Evolutionary conservation across 805 yeast species (phyloP).

Genomic region (Schwanniomyces polymorphus): DNA sequence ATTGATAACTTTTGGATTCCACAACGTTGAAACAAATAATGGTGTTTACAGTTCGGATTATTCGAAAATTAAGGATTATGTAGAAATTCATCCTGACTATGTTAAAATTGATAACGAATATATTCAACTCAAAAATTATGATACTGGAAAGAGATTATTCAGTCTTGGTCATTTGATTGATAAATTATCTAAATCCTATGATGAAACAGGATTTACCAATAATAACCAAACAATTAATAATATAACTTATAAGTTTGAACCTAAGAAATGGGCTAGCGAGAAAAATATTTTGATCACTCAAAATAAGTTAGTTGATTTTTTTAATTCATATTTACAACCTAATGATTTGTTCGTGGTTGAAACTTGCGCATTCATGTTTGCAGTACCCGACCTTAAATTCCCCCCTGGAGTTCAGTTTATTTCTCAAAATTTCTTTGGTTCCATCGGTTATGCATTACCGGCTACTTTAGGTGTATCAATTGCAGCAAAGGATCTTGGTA

Average conservation of each 20-base stretch:
- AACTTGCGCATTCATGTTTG: constrained; percentile 83
- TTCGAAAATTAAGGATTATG: constrained; percentile 21
- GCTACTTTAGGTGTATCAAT: constrained; percentile 80
- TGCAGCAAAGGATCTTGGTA: constrained; percentile 60
- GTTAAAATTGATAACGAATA: constrained; percentile 33
- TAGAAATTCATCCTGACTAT: constrained; percentile 44
- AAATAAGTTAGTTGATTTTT: constrained; percentile 31
- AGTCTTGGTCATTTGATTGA: constrained; percentile 32
- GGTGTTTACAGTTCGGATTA: constrained; percentile 22
- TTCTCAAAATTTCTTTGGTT: constrained; percentile 75
- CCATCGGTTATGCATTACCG: constrained; percentile 89
- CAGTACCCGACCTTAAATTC: constrained; percentile 63
- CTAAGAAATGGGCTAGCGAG: constrained; percentile 4
- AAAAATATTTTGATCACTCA: constrained; percentile 20
- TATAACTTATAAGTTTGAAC: constrained; percentile 13
- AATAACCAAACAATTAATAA: constrained; percentile 11
- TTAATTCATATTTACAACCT: constrained; percentile 45
- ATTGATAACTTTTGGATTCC: constrained; percentile 68
- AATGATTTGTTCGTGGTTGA: constrained; percentile 77
- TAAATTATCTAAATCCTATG: constrained; percentile 21
- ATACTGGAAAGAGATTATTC: constrained; percentile 24
- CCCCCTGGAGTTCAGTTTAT: constrained; percentile 52
- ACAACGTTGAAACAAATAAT: constrained; percentile 34
- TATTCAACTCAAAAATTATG: constrained; percentile 15
- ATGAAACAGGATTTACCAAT: constrained; percentile 10